Evolutionary conservation across 305 asterid genomes (phyloP), one percentile per base, ranked within the genome.

Genomic region (Solanum hybrid): DNA sequence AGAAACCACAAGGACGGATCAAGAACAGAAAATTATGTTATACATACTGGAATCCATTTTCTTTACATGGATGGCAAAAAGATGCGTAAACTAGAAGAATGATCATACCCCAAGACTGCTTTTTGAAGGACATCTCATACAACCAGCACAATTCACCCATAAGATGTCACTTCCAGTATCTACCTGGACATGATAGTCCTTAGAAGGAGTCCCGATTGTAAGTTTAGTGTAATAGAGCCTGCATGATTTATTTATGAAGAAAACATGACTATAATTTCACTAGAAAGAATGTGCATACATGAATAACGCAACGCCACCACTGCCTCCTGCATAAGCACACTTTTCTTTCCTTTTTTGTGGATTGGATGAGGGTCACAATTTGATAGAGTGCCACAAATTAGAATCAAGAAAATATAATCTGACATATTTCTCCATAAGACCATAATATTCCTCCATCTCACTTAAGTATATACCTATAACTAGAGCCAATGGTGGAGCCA

Each of bases 131-230:
- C 99, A 96, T 31, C 91, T 91, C 7, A 89, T 89, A 73, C 99
- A 96, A 89, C 93, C 92, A 68, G 94, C 95, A 90, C 99, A 96
- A 90, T 96, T 96, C 92, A 97, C 98, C 99, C 99, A 97, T 73
- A 96, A 89, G 70, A 96, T 95, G 91, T 97, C 99, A 92, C 99
- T 96, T 89, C 99, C 99, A 7, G 99, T 96, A 86, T 97, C 99
- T 2, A 97, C 97, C 93, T 97, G 99, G 86, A 97, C 97, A 86
- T 95, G 93, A 91, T 93, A 97, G 84, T 96, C 97, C 31, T 91
- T 93, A 8, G 98, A 93, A 90, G 99, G 98, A 89, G 93, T 94
- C 38, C 99, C 99, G 73, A 96, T 96, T 3, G 97, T 88, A 89
- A 97, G 92, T 89, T 93, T 94, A 78, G 99, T 96, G 92, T 92